Percentiles rank a stretch among this genome's conserved stretches.
These are phyloP conservation scores for Diaporthe caulivora DNA, from an alignment of 2,329 filamentous ascomycete species.

Conservation along the genomic window DNA sequence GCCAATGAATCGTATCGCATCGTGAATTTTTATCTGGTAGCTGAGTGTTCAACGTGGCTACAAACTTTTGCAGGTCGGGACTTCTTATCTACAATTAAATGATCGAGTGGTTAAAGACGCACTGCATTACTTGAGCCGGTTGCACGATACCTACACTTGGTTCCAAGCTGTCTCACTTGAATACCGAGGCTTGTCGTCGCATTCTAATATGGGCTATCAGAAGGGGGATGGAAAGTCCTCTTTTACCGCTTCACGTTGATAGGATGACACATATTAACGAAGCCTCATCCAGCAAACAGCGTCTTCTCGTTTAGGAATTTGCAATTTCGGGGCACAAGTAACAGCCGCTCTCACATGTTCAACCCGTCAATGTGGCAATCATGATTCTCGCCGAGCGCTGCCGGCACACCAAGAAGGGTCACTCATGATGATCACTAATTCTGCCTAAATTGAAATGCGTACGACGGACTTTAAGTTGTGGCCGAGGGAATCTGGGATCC, in stretches of 20 bases:
- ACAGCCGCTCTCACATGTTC: background rate
- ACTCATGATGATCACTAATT: slow-evolving; percentile 10
- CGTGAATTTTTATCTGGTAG: background rate
- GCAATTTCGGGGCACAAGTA: too few species aligned
- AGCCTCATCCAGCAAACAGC: background rate
- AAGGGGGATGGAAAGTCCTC: too few species aligned
- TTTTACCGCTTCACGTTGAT: background rate
- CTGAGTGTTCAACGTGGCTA: background rate
- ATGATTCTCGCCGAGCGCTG: background rate
- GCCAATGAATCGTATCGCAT: background rate
- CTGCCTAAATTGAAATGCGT: background rate
- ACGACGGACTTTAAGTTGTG: background rate
- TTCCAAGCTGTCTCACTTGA: background rate
- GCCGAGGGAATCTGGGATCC: background rate
- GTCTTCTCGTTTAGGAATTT: background rate
- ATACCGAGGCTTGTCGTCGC: slow-evolving; percentile 1
- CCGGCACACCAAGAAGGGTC: background rate
- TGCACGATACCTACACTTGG: too few species aligned
- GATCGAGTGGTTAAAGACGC: background rate
- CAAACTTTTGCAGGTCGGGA: background rate
- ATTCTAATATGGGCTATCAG: background rate
- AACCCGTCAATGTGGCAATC: too few species aligned
- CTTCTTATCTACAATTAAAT: background rate
- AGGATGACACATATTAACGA: background rate
- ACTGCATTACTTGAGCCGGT: background rate